Evolutionary conservation across 176 grass and related monocot genomes (phyloP).

Genomic region (Avena eriantha): DNA sequence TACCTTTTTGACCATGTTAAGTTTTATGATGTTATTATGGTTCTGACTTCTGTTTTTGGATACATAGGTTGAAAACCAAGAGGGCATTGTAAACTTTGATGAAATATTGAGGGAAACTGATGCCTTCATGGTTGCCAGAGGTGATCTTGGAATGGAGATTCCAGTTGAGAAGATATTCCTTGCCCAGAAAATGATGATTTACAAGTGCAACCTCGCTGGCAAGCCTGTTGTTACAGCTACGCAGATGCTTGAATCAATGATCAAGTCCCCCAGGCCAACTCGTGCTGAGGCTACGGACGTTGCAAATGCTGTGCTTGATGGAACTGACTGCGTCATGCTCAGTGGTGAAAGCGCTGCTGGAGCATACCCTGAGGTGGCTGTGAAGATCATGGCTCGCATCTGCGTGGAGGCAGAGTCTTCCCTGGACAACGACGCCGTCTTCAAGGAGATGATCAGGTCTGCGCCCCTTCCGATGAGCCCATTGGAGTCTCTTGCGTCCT

Average conservation of each 20-base stretch:
- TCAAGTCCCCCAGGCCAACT: conserved; percentile 89
- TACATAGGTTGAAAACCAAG: conserved; percentile 92
- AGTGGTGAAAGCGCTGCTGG: conserved; percentile 93
- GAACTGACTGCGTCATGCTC: conserved; percentile 94
- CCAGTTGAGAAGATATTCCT: conserved; percentile 97
- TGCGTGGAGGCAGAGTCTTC: conserved; percentile 90
- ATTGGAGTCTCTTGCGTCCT: conserved; percentile 85
- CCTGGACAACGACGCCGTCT: conserved; percentile 74
- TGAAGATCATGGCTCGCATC: conserved; percentile 92
- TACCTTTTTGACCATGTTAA: background rate
- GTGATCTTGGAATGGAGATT: conserved; percentile 98
- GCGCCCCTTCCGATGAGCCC: conserved; percentile 92
- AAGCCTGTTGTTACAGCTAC: conserved; percentile 93
- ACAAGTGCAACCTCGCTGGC: conserved; percentile 90
- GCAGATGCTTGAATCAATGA: conserved; percentile 97
- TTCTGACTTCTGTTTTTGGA: conserved; percentile 36
- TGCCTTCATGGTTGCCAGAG: conserved; percentile 90
- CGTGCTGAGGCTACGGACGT: conserved; percentile 95
- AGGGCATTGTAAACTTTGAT: conserved; percentile 91
- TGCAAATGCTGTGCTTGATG: conserved; percentile 93
- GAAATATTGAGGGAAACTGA: conserved; percentile 94
- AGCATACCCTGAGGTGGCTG: conserved; percentile 87
- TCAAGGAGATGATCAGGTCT: conserved; percentile 85
- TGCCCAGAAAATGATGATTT: conserved; percentile 98
- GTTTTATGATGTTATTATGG: background rate